phyloP scores from a whole-genome alignment of 441 rosid species.

The Rhodomyrtus psidioides region DNA sequence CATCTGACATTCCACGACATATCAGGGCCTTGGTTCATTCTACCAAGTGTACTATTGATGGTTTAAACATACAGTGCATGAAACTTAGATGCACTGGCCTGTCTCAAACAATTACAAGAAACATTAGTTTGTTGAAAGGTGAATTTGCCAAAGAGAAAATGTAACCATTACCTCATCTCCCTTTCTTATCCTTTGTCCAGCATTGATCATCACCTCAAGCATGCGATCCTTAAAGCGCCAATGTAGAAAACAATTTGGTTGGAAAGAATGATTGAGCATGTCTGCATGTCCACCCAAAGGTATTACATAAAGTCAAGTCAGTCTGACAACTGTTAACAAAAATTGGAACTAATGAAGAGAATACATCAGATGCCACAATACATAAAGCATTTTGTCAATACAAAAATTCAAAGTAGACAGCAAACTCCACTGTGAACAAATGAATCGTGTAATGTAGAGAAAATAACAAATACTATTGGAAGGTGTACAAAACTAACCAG shows the following conservation, averaged over 20 bases:
- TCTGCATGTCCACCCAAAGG: conserved; percentile 39
- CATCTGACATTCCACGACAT: neutral
- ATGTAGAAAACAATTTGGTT: conserved; percentile 87
- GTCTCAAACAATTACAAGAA: neutral
- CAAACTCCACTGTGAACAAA: neutral
- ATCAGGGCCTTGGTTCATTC: neutral
- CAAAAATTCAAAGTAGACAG: neutral
- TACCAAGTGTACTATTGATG: neutral
- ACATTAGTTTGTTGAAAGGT: neutral
- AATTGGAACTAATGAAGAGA: neutral
- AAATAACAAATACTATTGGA: neutral
- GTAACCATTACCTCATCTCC: conserved; percentile 68
- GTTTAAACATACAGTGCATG: neutral
- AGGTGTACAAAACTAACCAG: conserved; percentile 39
- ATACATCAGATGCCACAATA: neutral
- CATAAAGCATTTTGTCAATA: neutral
- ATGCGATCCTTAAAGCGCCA: conserved; percentile 95
- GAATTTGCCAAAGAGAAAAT: neutral
- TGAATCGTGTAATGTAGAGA: neutral
- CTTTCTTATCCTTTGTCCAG: conserved; percentile 65
- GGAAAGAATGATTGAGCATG: conserved; percentile 81
- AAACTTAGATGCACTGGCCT: neutral
- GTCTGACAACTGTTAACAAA: neutral
- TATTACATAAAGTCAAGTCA: neutral
- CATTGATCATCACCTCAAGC: conserved; percentile 96